These are phyloP conservation scores for Saturnispora hagleri DNA, from an alignment of 805 yeast species.

Conservation along the genomic window DNA sequence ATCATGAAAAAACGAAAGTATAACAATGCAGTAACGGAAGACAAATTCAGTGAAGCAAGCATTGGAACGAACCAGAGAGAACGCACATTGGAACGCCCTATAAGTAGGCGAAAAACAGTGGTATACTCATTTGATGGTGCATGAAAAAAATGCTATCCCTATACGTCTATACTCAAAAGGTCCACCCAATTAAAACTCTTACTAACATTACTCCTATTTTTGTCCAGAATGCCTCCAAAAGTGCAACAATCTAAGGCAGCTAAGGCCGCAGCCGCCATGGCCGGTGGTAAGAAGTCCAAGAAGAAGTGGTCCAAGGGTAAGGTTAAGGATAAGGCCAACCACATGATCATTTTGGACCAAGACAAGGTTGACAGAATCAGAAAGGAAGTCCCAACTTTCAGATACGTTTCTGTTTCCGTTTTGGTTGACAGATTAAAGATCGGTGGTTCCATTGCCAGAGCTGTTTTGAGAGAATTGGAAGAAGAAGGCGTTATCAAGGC, in stretches of 20 bases:
- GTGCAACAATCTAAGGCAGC: slow-evolving; percentile 99
- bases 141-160: too few relatives aligned
- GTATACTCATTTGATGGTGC: too few relatives aligned
- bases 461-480: slow-evolving; percentile 94
- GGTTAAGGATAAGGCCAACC: slow-evolving; percentile 99
- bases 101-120: too few relatives aligned
- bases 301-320: slow-evolving; percentile 99
- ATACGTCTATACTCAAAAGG: background rate
- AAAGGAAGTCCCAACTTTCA: slow-evolving; percentile 99
- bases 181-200: background rate
- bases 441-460: slow-evolving; percentile 98
- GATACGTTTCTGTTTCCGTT: slow-evolving; percentile 95
- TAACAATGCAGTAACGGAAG: too few relatives aligned
- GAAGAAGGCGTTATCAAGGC: slow-evolving; percentile 91
- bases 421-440: slow-evolving; percentile 98
- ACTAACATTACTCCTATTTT: slow-evolving; percentile 16
- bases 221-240: slow-evolving; percentile 88
- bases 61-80: too few relatives aligned
- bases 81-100: too few relatives aligned
- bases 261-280: slow-evolving; percentile 99
- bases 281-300: slow-evolving; percentile 99
- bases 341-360: slow-evolving; percentile 94
- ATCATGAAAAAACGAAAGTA: too few relatives aligned
- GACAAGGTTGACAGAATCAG: slow-evolving; percentile 98
- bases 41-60: too few relatives aligned